Evolutionary conservation across 352 stramenopile species (phyloP), one percentile per base, ranked within the genome.

Genomic region (Pythium biforme): DNA sequence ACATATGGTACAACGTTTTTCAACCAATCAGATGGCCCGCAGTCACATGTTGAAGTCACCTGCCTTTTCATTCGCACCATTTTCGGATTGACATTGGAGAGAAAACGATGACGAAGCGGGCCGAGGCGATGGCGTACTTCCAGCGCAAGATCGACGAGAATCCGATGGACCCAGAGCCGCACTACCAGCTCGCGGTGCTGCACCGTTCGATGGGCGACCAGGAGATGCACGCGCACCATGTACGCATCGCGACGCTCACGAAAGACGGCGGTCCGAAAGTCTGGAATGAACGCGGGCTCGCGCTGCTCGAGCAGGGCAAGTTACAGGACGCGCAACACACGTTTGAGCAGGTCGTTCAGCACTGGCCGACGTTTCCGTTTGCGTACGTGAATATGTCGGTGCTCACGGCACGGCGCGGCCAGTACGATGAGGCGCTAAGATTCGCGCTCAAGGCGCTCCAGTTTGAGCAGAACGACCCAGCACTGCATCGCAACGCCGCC

Each of bases 71-170:
- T 37, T 37, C 31, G 10, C 14, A 43, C 37, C 19, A 7, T 8
- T n/a, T n/a, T 43, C 17, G 14, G 15, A 43, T n/a, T 12, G 14
- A 43, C 37, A 4, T 4, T 20, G 37, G 15, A 52, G 39, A n/a
- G 9, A 39, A 1, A 20, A 2, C 33, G 15, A 54, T 48, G 26
- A 80, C 83, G 68, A 77, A 80, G 72, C 69, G 77, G 3, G 46
- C 77, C 43, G 75, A 84, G 31, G 82, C 80, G 57, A 85, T 90
- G 51, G 68, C 70, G 62, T 79, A 86, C 64, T 92, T 89, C 67
- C 73, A 79, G 56, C 61, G 64, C 25, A 88, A 86, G 57, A 70
- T 80, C 6, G 66, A 78, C 9, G 65, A 77, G 27, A 80, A 89
- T 55, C 67, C 82, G 37, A 79, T 88, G 70, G 72, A 90, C 40